Evolutionary conservation across 2,329 filamentous ascomycete species (phyloP).

Genomic region (Ophiostoma montium): DNA sequence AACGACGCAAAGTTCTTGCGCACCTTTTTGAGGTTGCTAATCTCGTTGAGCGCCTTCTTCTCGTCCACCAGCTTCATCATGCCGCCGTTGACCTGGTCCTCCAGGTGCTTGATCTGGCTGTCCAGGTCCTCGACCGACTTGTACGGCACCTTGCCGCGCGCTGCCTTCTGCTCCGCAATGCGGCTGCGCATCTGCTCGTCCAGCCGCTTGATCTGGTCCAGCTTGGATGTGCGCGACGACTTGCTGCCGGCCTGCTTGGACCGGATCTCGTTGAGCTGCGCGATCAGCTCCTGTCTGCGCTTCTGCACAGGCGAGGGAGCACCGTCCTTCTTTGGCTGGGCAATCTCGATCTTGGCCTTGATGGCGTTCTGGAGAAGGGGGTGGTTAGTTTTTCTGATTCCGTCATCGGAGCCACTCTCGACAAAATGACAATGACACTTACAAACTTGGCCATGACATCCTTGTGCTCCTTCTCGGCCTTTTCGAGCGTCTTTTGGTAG

Average conservation of each 20-base stretch:
- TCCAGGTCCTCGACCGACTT: slow-evolving; percentile 84
- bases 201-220: slow-evolving; percentile 84
- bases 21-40: slow-evolving; percentile 70
- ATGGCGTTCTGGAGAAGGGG: slow-evolving; percentile 54
- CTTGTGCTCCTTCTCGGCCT: slow-evolving; percentile 77
- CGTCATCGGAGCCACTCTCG: not conserved
- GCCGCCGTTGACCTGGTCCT: slow-evolving; percentile 75
- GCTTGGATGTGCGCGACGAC: slow-evolving; percentile 58
- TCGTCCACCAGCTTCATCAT: slow-evolving; percentile 94
- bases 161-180: slow-evolving; percentile 74
- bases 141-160: slow-evolving; percentile 66
- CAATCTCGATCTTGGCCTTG: slow-evolving; percentile 77
- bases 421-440: slow-evolving; percentile 10
- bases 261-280: slow-evolving; percentile 70
- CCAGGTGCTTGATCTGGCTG: slow-evolving; percentile 62
- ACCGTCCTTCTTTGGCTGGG: slow-evolving; percentile 56
- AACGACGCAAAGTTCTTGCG: slow-evolving; percentile 84
- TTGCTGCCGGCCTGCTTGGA: slow-evolving; percentile 82
- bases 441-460: slow-evolving; percentile 49
- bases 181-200: slow-evolving; percentile 80
- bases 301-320: slow-evolving; percentile 68
- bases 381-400: not conserved
- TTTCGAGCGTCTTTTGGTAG: slow-evolving; percentile 65
- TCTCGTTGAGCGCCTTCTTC: slow-evolving; percentile 79
- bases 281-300: slow-evolving; percentile 72